phyloP scores from a whole-genome alignment of 441 rosid species.

The Melastoma candidum region DNA sequence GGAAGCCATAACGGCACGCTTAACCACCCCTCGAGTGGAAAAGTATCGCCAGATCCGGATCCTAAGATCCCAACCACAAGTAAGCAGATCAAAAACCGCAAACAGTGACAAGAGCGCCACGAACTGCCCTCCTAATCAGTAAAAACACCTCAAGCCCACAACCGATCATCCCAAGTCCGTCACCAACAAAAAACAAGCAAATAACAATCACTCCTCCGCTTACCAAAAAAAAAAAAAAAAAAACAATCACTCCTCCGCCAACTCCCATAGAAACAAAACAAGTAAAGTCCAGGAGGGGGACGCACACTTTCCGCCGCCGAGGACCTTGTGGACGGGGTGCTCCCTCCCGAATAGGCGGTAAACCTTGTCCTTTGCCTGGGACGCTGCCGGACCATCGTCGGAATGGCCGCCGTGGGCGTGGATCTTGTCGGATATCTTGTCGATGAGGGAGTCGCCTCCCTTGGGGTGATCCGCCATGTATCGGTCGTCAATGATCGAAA shows the following conservation, averaged over 20 bases:
- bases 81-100: too few relatives aligned
- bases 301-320: conserved; percentile 72
- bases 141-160: too few relatives aligned
- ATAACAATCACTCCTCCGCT: too few relatives aligned
- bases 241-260: not conserved
- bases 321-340: conserved; percentile 50
- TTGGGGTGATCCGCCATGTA: conserved; percentile 52
- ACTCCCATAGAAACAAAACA: not conserved
- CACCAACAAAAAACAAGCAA: not conserved
- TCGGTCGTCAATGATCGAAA: not conserved
- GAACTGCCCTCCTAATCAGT: too few relatives aligned
- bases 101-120: too few relatives aligned
- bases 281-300: not conserved
- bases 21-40: too few relatives aligned
- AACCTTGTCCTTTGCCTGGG: conserved; percentile 40
- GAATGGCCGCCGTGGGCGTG: conserved; percentile 23
- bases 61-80: too few relatives aligned
- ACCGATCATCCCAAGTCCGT: not conserved
- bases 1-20: too few relatives aligned
- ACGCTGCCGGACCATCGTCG: conserved; percentile 42
- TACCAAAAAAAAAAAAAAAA: not conserved
- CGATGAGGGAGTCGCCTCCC: conserved; percentile 40
- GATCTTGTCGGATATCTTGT: conserved; percentile 53
- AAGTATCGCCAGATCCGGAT: too few relatives aligned
- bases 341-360: conserved; percentile 59